Percentiles rank a stretch among this genome's conserved stretches.
Conservation (phyloP, 2,329 filamentous ascomycete genomes). For the Fusarium globosum region DNA sequence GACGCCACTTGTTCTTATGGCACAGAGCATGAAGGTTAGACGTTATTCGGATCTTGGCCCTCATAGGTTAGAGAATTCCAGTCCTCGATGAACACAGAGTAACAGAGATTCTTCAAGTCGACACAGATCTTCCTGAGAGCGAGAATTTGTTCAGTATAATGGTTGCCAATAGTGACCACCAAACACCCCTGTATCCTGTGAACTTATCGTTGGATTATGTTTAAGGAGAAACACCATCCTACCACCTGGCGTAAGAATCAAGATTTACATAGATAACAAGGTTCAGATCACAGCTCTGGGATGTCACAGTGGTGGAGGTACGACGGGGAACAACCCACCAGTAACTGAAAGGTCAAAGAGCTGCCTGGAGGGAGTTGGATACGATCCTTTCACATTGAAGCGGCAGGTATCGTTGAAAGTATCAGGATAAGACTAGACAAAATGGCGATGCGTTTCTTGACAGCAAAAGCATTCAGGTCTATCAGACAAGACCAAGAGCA, state of each 20-base stretch:
- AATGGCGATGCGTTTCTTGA: slow-evolving; percentile 12
- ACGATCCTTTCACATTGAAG: not conserved
- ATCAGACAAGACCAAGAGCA: slow-evolving; percentile 27
- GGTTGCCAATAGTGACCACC: not conserved
- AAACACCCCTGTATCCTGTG: slow-evolving; percentile 5
- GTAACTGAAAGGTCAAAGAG: not conserved
- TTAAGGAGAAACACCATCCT: not conserved
- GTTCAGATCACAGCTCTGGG: not conserved
- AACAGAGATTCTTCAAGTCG: slow-evolving; percentile 1
- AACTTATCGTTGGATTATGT: not conserved
- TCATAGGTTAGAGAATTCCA: not conserved
- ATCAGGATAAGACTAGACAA: slow-evolving; percentile 9
- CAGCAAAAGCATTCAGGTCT: slow-evolving; percentile 25
- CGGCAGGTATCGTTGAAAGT: not conserved
- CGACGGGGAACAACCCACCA: not conserved
- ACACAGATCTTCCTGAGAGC: not conserved
- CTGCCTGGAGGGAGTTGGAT: not conserved
- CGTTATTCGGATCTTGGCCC: not conserved
- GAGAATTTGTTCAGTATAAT: not conserved
- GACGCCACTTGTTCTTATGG: not conserved
- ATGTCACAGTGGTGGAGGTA: not conserved
- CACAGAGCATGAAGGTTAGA: not conserved
- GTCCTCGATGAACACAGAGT: not conserved
- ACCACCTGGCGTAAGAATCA: not conserved
- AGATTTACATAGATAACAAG: not conserved